These are phyloP conservation scores for Diaporthe sp. DNA, from an alignment of 2,329 filamentous ascomycete genomes.

Conservation along the genomic window DNA sequence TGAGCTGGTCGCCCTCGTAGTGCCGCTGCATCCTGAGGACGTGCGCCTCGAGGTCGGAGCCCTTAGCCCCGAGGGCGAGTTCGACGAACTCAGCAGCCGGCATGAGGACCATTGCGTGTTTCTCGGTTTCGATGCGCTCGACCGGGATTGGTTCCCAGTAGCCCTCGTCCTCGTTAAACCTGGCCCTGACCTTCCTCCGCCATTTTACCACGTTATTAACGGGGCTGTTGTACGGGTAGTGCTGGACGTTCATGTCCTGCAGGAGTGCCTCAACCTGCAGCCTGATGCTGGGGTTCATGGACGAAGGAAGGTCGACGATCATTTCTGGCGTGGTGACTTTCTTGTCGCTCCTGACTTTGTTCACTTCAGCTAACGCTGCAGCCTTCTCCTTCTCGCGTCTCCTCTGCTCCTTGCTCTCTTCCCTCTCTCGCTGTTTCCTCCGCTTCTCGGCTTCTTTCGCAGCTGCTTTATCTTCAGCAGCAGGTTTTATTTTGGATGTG, in stretches of 20 bases:
- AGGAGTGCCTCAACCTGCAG: slow-evolving; percentile 66
- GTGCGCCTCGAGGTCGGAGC: slow-evolving; percentile 70
- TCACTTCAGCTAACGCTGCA: slow-evolving; percentile 78
- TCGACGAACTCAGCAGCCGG: slow-evolving; percentile 76
- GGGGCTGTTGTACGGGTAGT: slow-evolving; percentile 59
- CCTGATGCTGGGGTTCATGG: slow-evolving; percentile 63
- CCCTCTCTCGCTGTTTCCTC: slow-evolving; percentile 68
- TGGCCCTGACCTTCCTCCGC: slow-evolving; percentile 76
- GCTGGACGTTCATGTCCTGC: slow-evolving; percentile 62
- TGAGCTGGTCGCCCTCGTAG: slow-evolving; percentile 67
- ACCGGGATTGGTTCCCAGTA: slow-evolving; percentile 74
- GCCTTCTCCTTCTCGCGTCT: slow-evolving; percentile 74
- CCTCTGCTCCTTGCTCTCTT: slow-evolving; percentile 73
- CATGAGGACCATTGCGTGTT: slow-evolving; percentile 74
- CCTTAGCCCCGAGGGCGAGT: slow-evolving; percentile 63
- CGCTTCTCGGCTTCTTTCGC: slow-evolving; percentile 69
- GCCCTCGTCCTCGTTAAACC: slow-evolving; percentile 71
- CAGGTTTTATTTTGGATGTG: slow-evolving; percentile 46
- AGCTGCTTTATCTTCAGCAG: slow-evolving; percentile 57
- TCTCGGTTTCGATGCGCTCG: slow-evolving; percentile 66
- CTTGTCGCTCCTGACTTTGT: slow-evolving; percentile 80
- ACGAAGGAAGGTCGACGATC: slow-evolving; percentile 78
- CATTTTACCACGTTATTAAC: slow-evolving; percentile 73
- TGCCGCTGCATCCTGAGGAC: slow-evolving; percentile 67
- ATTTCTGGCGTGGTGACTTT: slow-evolving; percentile 82